Evolutionary conservation across 148 eudicot genomes (phyloP), one percentile per base, ranked within the genome.

Genomic region (Rhododendron kiyosumense): DNA sequence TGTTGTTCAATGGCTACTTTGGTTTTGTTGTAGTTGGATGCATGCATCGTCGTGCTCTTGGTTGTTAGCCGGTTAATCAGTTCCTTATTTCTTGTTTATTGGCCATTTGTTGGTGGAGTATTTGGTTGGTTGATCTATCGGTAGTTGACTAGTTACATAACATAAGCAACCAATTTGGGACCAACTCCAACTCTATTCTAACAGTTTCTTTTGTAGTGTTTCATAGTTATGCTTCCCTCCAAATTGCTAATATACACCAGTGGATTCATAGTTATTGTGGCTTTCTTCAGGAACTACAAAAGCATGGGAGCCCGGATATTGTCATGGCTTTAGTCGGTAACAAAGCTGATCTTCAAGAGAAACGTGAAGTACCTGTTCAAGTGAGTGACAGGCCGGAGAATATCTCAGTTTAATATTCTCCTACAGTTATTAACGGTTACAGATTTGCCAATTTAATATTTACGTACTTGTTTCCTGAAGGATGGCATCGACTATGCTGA

Each of bases 291-390:
- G 98, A 95, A 89, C 89, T 96, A 85, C 99, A 94, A 91, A 96
- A 95, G 83, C 99, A 96, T 87, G 99, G 98, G 78, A 94, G 94
- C 91, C 94, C 99, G 77, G 97, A 93, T 86, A 96, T 96, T 87
- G 96, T 96, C 65, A 90, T 96, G 99, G 99, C 99, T 90, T 91
- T 96, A 87, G 99, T 96, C 83, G 99, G 99, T 61, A 96, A 96
- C 89, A 96, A 96, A 93, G 98, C 98, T 63, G 99, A 96, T 90
- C 98, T 96, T 84, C 94, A 91, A 82, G 98, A 96, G 54, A 91
- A 92, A 78, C 94, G 99, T 81, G 98, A 95, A 93, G 95, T 96
- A 51, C 81, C 94, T 51, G 89, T 88, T 77, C 92, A 96, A 90
- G 99, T 96, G 88, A 94, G 96, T 87, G 63, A 59, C 78, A 20